These are phyloP conservation scores for Ormosia semicastrata DNA, from an alignment of 306 rosid genomes.

Conservation along the genomic window DNA sequence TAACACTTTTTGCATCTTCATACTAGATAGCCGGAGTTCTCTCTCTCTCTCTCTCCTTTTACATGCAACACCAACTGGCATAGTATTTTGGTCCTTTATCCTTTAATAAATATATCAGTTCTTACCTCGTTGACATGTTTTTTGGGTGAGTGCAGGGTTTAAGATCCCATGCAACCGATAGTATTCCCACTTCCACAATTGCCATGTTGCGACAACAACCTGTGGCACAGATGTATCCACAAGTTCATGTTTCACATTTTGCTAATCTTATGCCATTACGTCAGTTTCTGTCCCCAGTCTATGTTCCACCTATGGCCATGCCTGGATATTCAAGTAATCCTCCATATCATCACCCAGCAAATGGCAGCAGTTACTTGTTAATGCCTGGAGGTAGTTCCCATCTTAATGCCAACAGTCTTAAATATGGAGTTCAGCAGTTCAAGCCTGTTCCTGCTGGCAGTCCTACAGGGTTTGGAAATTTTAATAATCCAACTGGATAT, in stretches of 20 bases:
- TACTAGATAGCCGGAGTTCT: neutral
- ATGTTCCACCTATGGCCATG: constrained; percentile 97
- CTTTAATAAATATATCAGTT: neutral
- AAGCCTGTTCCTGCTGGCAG: constrained; percentile 88
- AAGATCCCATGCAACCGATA: constrained; percentile 55
- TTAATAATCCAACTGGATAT: constrained; percentile 76
- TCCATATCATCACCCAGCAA: constrained; percentile 89
- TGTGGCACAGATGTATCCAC: constrained; percentile 95
- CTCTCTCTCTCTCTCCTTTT: neutral
- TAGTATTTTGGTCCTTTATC: neutral
- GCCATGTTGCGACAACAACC: constrained; percentile 83
- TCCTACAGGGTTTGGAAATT: constrained; percentile 84
- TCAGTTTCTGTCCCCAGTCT: constrained; percentile 84
- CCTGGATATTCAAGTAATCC: constrained; percentile 86
- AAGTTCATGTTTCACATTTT: constrained; percentile 88
- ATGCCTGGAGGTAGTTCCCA: constrained; percentile 96
- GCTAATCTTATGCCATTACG: constrained; percentile 92
- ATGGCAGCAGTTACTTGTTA: constrained; percentile 81
- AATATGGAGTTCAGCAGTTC: constrained; percentile 93
- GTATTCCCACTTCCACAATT: constrained; percentile 65
- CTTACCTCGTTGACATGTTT: neutral
- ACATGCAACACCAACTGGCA: neutral
- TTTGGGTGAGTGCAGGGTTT: constrained; percentile 51
- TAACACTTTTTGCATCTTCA: neutral
- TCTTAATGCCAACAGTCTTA: constrained; percentile 79